Evolutionary conservation across 805 yeast genomes (phyloP), one percentile per base, ranked within the genome.

Genomic region (Candida peoriensis): DNA sequence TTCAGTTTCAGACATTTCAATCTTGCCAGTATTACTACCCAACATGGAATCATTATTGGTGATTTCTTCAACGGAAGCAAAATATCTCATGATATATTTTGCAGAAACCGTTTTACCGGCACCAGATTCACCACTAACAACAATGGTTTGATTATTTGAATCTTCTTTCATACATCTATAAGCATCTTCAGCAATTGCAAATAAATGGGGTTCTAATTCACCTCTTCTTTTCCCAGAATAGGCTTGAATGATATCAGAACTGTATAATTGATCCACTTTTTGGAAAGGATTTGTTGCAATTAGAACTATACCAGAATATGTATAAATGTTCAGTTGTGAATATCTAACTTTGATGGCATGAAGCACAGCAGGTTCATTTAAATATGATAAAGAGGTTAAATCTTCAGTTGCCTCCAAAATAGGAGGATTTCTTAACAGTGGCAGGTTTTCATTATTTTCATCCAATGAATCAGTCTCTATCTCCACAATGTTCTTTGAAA

Each of bases 21-120:
- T 46, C 46, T 58, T 62, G 26, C 55, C 55, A 43, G 68, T 68
- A 45, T 70, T 70, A 61, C 36, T 66, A 61, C 42, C 63, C 61
- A 34, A 58, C 18, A 52, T 53, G 24, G 51, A 39, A n/a, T 58
- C 58, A 39, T 48, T 54, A 34, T 47, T 54, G 13, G 60, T 41
- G 33, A 52, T 52, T 40, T 66, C 70, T 55, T 90, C 97, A 12
- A 90, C 97, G 13, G 95, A 80, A 4, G 97, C 97, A 59, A 90
- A 89, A 61, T 89, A 90, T 60, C 97, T 78, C 97, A 90, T 90
- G 46, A 90, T 90, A 60, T 85, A 90, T 58, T 90, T 90, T 25
- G 98, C 98, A 43, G 93, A 80, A 27, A 90, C 97, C 5, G 97
- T 93, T 54, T 90, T 93, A 60, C 98, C 98, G 20, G 98, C 97